Conservation (phyloP, 768 basidiomycete species). For the Suillus luteus region DNA sequence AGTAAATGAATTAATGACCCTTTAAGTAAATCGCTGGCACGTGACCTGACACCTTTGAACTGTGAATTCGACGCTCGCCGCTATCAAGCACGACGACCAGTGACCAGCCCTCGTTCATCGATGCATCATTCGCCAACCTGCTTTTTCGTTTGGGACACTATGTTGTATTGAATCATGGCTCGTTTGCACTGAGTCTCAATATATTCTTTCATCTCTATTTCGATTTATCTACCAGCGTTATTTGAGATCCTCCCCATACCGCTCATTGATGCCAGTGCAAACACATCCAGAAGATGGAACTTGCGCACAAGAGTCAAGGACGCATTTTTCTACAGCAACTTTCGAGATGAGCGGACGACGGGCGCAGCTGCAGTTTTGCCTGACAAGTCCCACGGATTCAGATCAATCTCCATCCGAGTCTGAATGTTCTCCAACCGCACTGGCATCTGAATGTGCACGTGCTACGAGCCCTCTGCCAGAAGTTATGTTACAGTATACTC, state of each 20-base stretch:
- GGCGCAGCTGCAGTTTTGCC: too few relatives aligned
- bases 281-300: slow-evolving; percentile 65
- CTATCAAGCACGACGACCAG: background rate
- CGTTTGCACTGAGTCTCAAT: slow-evolving; percentile 58
- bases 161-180: slow-evolving; percentile 47
- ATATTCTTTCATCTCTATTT: slow-evolving; percentile 41
- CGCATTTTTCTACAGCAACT: too few relatives aligned
- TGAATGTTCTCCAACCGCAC: too few relatives aligned
- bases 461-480: too few relatives aligned
- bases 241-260: slow-evolving; percentile 58
- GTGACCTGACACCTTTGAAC: background rate
- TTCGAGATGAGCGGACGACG: too few relatives aligned
- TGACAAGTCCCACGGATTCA: too few relatives aligned
- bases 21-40: background rate
- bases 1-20: too few relatives aligned
- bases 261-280: slow-evolving; percentile 52
- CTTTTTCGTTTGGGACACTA: background rate
- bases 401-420: too few relatives aligned
- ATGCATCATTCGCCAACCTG: background rate
- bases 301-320: slow-evolving; percentile 55
- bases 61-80: background rate
- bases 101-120: background rate
- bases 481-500: too few relatives aligned
- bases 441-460: too few relatives aligned
- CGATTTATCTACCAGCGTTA: slow-evolving; percentile 58